A percentile compares a stretch with the other conserved stretches of the same genome.
phyloP scores from a whole-genome alignment of 192 early-diverging fungal genomes.

The Ramicandelaber brevisporus region DNA sequence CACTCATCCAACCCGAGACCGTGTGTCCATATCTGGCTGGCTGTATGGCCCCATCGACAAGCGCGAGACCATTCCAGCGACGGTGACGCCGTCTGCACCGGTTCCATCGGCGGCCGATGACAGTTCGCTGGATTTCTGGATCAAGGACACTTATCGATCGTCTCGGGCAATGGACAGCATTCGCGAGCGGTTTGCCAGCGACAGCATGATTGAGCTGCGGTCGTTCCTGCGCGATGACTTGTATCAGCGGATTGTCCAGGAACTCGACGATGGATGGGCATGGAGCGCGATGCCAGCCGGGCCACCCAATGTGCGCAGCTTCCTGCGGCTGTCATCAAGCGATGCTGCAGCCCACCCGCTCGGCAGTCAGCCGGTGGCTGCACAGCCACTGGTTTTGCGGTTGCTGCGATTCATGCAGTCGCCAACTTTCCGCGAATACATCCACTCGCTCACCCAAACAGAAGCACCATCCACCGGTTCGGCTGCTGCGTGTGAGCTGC shows the following conservation, averaged over 20 bases:
- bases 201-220: constrained; percentile 13
- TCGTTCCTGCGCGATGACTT: constrained; percentile 6
- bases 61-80: not conserved
- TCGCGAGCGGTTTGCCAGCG: constrained; percentile 15
- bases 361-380: too few species aligned
- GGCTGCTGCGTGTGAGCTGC: not conserved
- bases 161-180: constrained; percentile 9
- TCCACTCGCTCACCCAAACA: not conserved
- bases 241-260: not conserved
- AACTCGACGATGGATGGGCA: constrained; percentile 5
- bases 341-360: too few species aligned
- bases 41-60: constrained; percentile 22
- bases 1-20: constrained; percentile 7
- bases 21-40: constrained; percentile 39
- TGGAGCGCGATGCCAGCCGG: constrained; percentile 9
- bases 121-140: constrained; percentile 7
- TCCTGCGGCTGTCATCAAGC: too few species aligned
- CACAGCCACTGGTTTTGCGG: too few species aligned
- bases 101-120: constrained; percentile 1
- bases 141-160: constrained; percentile 20
- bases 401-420: too few species aligned
- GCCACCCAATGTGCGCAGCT: constrained; percentile 21
- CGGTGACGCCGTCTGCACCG: not conserved
- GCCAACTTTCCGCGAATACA: too few species aligned
- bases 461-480: not conserved